These are phyloP conservation scores for Oryza glumipatula DNA, from an alignment of 176 grass and related monocot species.

Conservation along the genomic window DNA sequence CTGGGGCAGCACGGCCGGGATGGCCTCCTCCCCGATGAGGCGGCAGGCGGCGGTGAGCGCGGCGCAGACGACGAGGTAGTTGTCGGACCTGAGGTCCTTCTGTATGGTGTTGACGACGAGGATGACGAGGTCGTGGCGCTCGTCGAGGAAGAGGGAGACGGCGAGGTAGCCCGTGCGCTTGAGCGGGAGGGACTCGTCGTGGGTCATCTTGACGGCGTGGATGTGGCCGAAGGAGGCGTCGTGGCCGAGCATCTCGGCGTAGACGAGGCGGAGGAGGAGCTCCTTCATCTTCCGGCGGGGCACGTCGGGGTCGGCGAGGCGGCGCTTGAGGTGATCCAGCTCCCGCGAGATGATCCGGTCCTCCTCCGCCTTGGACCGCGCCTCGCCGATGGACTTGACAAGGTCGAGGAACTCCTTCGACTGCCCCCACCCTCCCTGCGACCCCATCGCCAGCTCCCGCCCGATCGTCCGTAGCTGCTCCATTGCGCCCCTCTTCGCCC, in stretches of 20 bases:
- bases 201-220: constrained; percentile 99
- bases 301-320: constrained; percentile 92
- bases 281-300: constrained; percentile 98
- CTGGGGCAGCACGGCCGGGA: constrained; percentile 92
- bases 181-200: constrained; percentile 88
- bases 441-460: constrained; percentile 94
- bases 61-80: constrained; percentile 86
- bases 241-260: constrained; percentile 99
- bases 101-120: constrained; percentile 99
- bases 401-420: constrained; percentile 99
- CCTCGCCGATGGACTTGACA: constrained; percentile 98
- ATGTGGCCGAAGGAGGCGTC: constrained; percentile 98
- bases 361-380: constrained; percentile 98
- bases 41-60: constrained; percentile 82
- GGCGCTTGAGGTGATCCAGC: constrained; percentile 86
- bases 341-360: constrained; percentile 96
- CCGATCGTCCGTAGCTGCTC: constrained; percentile 98
- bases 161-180: constrained; percentile 97
- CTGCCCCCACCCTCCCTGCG: constrained; percentile 84
- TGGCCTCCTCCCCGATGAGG: constrained; percentile 97
- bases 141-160: constrained; percentile 95
- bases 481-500: constrained; percentile 45
- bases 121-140: constrained; percentile 97
- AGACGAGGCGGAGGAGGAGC: constrained; percentile 90
- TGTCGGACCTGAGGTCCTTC: constrained; percentile 98